Base-by-base conservation (phyloP, 768 basidiomycete genomes). In the Hydnum rufescens region DNA sequence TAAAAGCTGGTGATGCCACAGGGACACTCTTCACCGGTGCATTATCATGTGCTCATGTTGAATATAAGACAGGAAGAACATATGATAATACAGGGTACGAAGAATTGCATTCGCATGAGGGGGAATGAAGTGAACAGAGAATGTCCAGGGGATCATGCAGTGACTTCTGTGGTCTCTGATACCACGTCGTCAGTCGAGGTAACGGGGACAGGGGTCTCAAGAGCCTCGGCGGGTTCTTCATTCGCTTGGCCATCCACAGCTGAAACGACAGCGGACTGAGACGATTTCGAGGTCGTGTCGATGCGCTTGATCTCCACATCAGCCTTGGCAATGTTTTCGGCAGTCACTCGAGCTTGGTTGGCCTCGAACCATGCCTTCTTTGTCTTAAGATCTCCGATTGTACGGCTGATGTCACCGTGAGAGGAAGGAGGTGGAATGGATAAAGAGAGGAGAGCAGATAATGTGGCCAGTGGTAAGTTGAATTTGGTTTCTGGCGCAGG, bases 321-420 rank as follows among this genome's bases (percentile, higher is more conserved):
- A 8, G 81, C 87, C 66, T 82, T 82, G 34, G 78, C 75, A 49
- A 89, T 68, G 58, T 85, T 84, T 61, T 85, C 83, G 3, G 75
- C 73, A 2, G 86, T 88, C 57, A 74, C 75, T 23, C 76, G 77
- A 26, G 74, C 75, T 65, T 92, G 89, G 67, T 97, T 97, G 30
- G 85, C 92, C 64, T 82, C 78, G 61, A 78, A 95, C 89, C 90
- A 97, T 23, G 79, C 72, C 69, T 90, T 90, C 74, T 97, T 99
- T 49, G 77, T 85, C 65, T 82, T 82, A 54, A 99, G 72, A 63
- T 95, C 86, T 61, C 86, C 83, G 53, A 97, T 71, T 46, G 88
- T 76, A 51, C 87, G 82, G 51, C 79, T 74, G 31, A 90, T 73
- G 57, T 99, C 92, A 3, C 72, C 68, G 39, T 72, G 64, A 6